Evolutionary conservation across 2,329 filamentous ascomycete species (phyloP), one percentile per base, ranked within the genome.

Genomic region (Nemania bipapillata): DNA sequence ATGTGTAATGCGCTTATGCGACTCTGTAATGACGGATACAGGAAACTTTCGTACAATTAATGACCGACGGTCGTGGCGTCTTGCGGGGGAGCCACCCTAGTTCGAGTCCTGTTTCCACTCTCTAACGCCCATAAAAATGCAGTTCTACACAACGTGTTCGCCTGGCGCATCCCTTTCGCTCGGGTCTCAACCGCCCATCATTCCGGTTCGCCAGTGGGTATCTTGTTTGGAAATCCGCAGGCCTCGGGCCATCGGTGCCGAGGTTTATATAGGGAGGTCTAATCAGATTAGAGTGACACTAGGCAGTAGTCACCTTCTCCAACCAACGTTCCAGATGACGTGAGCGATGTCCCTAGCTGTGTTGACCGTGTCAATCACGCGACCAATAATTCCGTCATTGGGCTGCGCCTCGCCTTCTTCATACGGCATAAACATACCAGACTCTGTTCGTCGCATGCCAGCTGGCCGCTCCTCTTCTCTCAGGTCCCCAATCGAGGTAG

Each of bases 401-500:
- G 85, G 83, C 54, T 80, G 85, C 77, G 80, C 83, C 72, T 93
- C 92, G 68, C 89, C 89, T 74, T 94, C 91, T 74, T 94, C 92
- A 74, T 90, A 91, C 7, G 93, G 92, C 91, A 96, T 94, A 75
- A 97, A 91, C 92, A 97, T 96, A 73, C 93, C 94, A 45, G 93
- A 96, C 58, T 89, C 85, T 22, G 93, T 96, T 73, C 94, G 87
- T 70, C 91, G 89, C 84, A 96, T 90, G 60, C 90, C 90, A 20
- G 80, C 83, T 50, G 85, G 82, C 67, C 87, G 85, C 22, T 82
- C 83, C n/a, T 77, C 79, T n/a, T 82, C 82, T n/a, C 77, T 79
- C n/a, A 87, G 79, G 69, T 82, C 85, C 75, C 79, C 79, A 47
- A 83, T 80, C 26, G 86, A 86, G n/a, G 81, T 75, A 22, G 85